Base-by-base conservation (phyloP, 176 grass and related monocot genomes). In the Alloteropsis semialata region DNA sequence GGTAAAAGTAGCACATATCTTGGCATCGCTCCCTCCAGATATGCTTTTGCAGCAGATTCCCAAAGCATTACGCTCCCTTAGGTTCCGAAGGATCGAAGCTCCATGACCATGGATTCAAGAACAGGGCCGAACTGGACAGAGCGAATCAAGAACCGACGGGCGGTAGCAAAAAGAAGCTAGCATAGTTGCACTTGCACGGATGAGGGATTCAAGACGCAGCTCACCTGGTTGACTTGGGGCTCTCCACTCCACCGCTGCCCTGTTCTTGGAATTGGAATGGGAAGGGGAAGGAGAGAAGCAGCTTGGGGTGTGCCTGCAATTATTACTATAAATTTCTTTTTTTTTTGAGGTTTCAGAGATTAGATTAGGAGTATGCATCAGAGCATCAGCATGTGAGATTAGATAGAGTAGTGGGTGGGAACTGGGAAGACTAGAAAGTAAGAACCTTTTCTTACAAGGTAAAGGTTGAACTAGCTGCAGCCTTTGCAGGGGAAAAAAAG, bases 151-250 rank as follows among this genome's bases (percentile, higher is more conserved):
- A 65, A 84, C 22, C 43, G 64, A 33, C 44, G 33, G 14, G 53
- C 34, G 6, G n/a, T 37, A 29, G 19, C 51, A 57, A 55, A 64
- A 43, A 51, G 44, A 38, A 54, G 66, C 45, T 80, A 80, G 29
- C 15, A 78, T 43, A n/a, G n/a, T n/a, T n/a, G n/a, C n/a, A n/a
- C n/a, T n/a, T n/a, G n/a, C n/a, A n/a, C n/a, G 46, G 76, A 71
- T 34, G 19, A 39, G 8, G 24, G 36, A 41, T 69, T 89, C 77
- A 50, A 30, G 62, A 63, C 19, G 69, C 24, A 49, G 70, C 63
- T 89, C 55, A 89, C 88, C 83, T 71, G 64, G 81, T 81, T 61
- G 82, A 68, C 76, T 53, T 38, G 39, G 44, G 44, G 17, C 15
- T 28, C 17, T 62, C 17, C n/a, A 10, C 74, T 64, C 9, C 42